Evolutionary conservation across 192 early-diverging fungal genomes (phyloP).

Genomic region (Entomortierella chlamydospora): DNA sequence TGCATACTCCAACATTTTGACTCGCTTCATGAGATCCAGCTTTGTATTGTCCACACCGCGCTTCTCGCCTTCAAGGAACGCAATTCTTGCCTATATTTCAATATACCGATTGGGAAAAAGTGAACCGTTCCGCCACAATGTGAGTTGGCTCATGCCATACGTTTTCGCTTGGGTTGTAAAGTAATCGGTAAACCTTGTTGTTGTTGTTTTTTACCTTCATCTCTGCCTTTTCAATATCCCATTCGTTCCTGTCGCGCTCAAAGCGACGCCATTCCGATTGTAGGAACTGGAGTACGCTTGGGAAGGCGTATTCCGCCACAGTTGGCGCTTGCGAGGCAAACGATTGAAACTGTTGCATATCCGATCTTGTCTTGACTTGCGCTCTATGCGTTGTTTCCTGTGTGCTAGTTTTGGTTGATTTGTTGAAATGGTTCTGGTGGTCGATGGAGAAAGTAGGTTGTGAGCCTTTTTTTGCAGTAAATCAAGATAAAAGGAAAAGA

Average conservation of each 20-base stretch:
- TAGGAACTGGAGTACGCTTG: conserved; percentile 85
- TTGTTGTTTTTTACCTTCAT: conserved; percentile 67
- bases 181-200: no score
- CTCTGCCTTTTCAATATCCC: conserved; percentile 85
- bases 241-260: conserved; percentile 88
- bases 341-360: conserved; percentile 48
- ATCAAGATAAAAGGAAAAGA: no score
- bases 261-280: conserved; percentile 86
- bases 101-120: not conserved
- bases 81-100: conserved; percentile 72
- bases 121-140: not conserved
- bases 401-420: not conserved
- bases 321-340: conserved; percentile 42
- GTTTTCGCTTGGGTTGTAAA: no score
- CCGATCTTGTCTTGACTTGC: not conserved
- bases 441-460: no score
- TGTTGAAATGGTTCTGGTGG: no score
- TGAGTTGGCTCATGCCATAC: no score
- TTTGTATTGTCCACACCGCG: conserved; percentile 79
- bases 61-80: conserved; percentile 82
- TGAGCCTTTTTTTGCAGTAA: no score
- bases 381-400: not conserved
- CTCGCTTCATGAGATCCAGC: conserved; percentile 76
- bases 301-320: conserved; percentile 68
- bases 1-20: conserved; percentile 92